phyloP scores from a whole-genome alignment of 306 rosid species.

The Castanea crenata region DNA sequence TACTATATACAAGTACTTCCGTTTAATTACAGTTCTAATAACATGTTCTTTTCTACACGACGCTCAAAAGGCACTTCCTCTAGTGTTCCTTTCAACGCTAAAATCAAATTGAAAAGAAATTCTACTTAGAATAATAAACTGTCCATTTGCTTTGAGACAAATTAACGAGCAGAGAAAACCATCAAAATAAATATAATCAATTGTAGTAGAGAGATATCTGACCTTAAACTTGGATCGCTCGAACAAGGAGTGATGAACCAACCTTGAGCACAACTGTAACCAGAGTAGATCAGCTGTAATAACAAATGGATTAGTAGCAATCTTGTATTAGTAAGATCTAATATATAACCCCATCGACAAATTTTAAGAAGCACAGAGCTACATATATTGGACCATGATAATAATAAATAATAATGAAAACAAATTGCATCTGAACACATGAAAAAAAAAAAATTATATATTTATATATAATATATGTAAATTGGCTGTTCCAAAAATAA shows the following conservation, averaged over 20 bases:
- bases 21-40: neutral
- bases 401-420: neutral
- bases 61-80: too few relatives aligned
- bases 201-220: conserved; percentile 22
- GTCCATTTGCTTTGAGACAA: neutral
- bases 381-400: neutral
- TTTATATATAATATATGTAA: neutral
- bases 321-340: conserved; percentile 8
- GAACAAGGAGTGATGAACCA: conserved; percentile 97
- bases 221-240: conserved; percentile 90
- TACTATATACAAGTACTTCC: neutral
- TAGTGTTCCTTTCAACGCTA: neutral
- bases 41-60: too few relatives aligned
- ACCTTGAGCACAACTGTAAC: conserved; percentile 92
- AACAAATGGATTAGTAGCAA: conserved; percentile 2
- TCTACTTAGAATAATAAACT: neutral
- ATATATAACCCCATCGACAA: neutral
- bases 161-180: conserved; percentile 1
- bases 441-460: neutral
- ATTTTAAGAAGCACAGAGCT: neutral
- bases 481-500: neutral
- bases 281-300: conserved; percentile 74
- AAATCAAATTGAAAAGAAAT: neutral
- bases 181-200: conserved; percentile 18
- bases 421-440: neutral